Conservation (phyloP, 441 rosid genomes). For the Croton setiger region DNA sequence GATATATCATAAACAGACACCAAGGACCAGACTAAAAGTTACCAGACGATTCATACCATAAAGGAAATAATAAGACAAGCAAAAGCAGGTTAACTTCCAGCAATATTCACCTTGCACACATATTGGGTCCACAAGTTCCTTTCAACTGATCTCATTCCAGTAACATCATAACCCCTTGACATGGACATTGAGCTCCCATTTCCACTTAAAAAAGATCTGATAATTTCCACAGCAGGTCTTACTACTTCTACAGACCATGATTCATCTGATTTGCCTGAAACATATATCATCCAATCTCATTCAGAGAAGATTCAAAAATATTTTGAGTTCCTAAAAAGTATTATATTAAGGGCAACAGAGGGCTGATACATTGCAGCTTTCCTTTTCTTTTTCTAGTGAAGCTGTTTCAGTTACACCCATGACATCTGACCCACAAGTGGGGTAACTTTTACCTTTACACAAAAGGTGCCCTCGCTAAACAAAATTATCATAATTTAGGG, state of each 20-base stretch:
- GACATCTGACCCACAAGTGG: no score
- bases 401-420: no score
- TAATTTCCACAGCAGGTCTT: slow-evolving; percentile 47
- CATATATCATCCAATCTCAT: not conserved
- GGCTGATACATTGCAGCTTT: no score
- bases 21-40: not conserved
- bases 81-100: not conserved
- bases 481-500: no score
- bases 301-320: no score
- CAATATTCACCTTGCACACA: slow-evolving; percentile 56
- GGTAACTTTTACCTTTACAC: no score
- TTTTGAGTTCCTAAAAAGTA: slow-evolving; percentile 5
- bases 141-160: slow-evolving; percentile 23
- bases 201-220: slow-evolving; percentile 40
- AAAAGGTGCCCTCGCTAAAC: no score
- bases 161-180: slow-evolving; percentile 11
- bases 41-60: not conserved
- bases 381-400: no score
- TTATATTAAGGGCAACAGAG: not conserved
- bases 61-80: not conserved
- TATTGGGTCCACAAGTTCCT: slow-evolving; percentile 88
- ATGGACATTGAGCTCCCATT: slow-evolving; percentile 20
- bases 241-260: slow-evolving; percentile 67
- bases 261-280: slow-evolving; percentile 59
- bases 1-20: slow-evolving; percentile 7